These are phyloP conservation scores for Nemania bipapillata DNA, from an alignment of 2,329 filamentous ascomycete genomes.

Conservation along the genomic window DNA sequence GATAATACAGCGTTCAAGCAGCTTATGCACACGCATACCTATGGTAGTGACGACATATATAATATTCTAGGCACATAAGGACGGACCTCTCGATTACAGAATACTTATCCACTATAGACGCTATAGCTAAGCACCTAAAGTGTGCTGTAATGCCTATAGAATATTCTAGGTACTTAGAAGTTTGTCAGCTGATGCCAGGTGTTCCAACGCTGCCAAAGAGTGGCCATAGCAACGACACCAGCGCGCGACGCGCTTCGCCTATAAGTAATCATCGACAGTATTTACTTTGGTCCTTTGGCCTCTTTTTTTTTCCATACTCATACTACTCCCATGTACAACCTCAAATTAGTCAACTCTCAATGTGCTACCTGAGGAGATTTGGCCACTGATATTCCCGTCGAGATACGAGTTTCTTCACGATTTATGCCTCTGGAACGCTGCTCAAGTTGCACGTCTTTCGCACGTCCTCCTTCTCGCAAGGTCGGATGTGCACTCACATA, in stretches of 20 bases:
- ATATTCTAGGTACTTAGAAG: background rate
- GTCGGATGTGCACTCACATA: conserved; percentile 51
- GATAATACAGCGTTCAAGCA: too few relatives aligned
- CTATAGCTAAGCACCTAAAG: background rate
- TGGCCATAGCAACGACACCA: conserved; percentile 28
- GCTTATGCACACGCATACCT: too few relatives aligned
- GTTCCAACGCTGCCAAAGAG: background rate
- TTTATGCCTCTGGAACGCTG: conserved; percentile 38
- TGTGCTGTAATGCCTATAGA: background rate
- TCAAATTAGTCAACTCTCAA: conserved; percentile 38
- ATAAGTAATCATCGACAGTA: conserved; percentile 1
- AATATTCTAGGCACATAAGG: background rate
- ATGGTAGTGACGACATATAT: background rate
- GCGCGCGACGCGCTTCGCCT: conserved; percentile 25
- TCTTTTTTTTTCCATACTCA: conserved; percentile 17
- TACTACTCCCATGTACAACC: conserved; percentile 42
- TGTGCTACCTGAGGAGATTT: conserved; percentile 48
- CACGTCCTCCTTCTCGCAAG: conserved; percentile 45
- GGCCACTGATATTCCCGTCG: conserved; percentile 45
- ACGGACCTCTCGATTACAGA: background rate
- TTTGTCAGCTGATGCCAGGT: background rate
- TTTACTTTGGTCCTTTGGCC: conserved; percentile 30
- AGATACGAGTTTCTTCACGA: conserved; percentile 49
- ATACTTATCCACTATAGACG: background rate
- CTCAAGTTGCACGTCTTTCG: conserved; percentile 60